A percentile compares a stretch with the other conserved stretches of the same genome.
Conservation (phyloP, 2,329 filamentous ascomycete species). For the Aspergillus pseudoviridinutans region DNA sequence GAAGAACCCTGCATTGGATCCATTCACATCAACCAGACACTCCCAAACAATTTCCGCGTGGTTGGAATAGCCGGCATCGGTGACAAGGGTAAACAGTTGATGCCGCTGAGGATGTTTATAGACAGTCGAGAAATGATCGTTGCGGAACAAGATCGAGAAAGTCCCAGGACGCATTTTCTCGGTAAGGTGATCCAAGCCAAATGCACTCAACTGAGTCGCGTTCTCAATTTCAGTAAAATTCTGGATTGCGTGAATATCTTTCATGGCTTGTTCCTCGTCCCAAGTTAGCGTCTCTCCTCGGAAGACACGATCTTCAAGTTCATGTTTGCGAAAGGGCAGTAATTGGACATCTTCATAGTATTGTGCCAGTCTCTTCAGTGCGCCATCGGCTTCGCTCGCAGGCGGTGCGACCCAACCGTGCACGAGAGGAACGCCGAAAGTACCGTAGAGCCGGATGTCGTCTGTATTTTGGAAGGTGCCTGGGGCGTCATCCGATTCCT, state of each 20-base stretch:
- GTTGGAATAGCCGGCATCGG: conserved; percentile 81
- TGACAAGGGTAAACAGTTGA: conserved; percentile 78
- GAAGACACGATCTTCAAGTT: conserved; percentile 74
- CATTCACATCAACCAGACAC: conserved; percentile 81
- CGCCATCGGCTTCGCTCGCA: conserved; percentile 63
- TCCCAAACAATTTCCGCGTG: conserved; percentile 97
- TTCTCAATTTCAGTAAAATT: conserved; percentile 68
- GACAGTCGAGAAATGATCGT: conserved; percentile 93
- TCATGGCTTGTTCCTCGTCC: conserved; percentile 73
- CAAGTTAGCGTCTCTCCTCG: conserved; percentile 57
- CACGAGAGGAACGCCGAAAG: conserved; percentile 81
- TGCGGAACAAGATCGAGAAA: conserved; percentile 88
- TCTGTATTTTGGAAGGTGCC: conserved; percentile 82
- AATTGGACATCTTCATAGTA: conserved; percentile 93
- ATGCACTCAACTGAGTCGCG: conserved; percentile 80
- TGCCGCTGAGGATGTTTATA: conserved; percentile 80
- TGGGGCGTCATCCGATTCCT: conserved; percentile 37
- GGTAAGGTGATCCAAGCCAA: conserved; percentile 71
- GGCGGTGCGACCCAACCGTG: conserved; percentile 82
- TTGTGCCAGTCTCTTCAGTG: conserved; percentile 69
- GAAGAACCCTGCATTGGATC: conserved; percentile 75
- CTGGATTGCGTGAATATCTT: conserved; percentile 81
- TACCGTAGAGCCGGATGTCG: conserved; percentile 87
- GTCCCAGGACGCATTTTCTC: conserved; percentile 69
- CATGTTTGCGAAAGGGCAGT: conserved; percentile 81